phyloP scores from a whole-genome alignment of 1,139 yeast species.

The Geotrichum europaeum region DNA sequence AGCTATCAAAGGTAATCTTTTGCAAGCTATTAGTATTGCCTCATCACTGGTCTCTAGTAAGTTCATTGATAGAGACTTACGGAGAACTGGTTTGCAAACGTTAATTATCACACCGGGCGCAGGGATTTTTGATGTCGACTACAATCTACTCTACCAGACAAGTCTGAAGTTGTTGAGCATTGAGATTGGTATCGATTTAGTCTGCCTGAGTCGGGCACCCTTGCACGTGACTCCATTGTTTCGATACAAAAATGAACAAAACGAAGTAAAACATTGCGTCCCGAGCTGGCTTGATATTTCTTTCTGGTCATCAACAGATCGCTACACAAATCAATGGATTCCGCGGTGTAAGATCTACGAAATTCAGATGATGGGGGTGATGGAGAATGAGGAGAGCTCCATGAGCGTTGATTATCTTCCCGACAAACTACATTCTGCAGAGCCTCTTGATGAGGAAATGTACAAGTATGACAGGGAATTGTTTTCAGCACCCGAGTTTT shows the following conservation, averaged over 20 bases:
- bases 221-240: constrained; percentile 86
- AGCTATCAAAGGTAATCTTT: constrained; percentile 78
- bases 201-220: constrained; percentile 87
- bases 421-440: constrained; percentile 17
- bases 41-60: constrained; percentile 73
- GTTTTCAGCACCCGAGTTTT: constrained; percentile 18
- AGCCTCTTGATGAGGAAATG: constrained; percentile 48
- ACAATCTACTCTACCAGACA: constrained; percentile 65
- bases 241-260: constrained; percentile 52
- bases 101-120: constrained; percentile 87
- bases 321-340: constrained; percentile 63
- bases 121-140: constrained; percentile 89
- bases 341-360: constrained; percentile 93
- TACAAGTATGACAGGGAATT: constrained; percentile 51
- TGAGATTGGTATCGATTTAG: constrained; percentile 82
- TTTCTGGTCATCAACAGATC: constrained; percentile 55
- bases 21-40: constrained; percentile 84
- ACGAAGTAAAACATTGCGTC: constrained; percentile 50
- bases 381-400: constrained; percentile 78
- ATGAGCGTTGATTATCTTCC: constrained; percentile 54
- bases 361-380: constrained; percentile 95
- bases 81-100: constrained; percentile 82
- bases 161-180: constrained; percentile 67
- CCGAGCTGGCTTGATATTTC: constrained; percentile 95
- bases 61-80: constrained; percentile 75